Base-by-base conservation (phyloP, 257 asterid species). In the Nicotiana obtusifolia region DNA sequence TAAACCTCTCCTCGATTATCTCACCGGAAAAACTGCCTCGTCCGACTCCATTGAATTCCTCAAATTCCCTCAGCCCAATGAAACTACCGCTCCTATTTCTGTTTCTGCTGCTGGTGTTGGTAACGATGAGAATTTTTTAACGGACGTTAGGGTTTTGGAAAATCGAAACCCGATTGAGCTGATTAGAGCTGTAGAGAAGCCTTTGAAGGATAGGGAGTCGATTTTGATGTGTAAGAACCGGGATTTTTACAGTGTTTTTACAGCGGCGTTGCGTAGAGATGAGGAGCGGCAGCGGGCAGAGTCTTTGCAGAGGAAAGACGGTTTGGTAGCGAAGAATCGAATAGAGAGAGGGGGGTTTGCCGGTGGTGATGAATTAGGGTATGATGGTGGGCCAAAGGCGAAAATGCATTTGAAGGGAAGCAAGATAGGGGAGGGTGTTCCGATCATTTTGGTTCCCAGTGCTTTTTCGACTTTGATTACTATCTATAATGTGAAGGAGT, bases 391-490 rank as follows among this genome's bases (percentile, higher is more conserved):
- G 49, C 90, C 87, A n/a, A 90, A 85, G 81, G 79, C 94, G 7
- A 94, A 89, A 73, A 87, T 96, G 97, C 87, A 86, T 76, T 33
- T 86, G 16, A 88, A 88, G 57, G 91, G 91, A 35, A 82, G 97
- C 76, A 95, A 92, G 87, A 88, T 91, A 57, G 99, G 99, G 64
- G 99, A 95, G 76, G 99, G 99, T 0, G 99, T 96, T 61, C 99
- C 98, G 0, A 96, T 96, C 64, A 94, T 96, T 47, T 82, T 96
- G 86, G 98, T 96, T 31, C 99, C 99, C 0, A 96, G 98, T 76
- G 99, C 99, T 0, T 93, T 89, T 80, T 89, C 97, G n/a, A 94
- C 98, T 8, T 85, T 96, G 90, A 93, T 96, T 65, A 96, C 98
- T 0, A 94, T 96, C 13, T 91, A 96, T 81, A 94, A 96, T 84